A percentile compares a stretch with the other conserved stretches of the same genome.
Evolutionary conservation across 192 early-diverging fungal genomes (phyloP).

Genomic region (Coemansia sp.): DNA sequence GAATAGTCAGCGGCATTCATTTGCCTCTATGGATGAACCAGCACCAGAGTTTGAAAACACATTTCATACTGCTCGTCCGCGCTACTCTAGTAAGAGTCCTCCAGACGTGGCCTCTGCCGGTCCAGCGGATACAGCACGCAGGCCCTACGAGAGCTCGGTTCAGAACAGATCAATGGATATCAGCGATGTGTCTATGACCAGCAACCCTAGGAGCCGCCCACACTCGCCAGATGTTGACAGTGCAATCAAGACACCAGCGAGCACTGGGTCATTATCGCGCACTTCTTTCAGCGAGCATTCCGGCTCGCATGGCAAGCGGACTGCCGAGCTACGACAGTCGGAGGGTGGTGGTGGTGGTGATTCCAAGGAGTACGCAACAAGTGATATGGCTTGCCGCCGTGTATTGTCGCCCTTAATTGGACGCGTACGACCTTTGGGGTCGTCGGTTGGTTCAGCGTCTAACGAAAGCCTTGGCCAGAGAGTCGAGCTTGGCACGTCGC

Average conservation of each 20-base stretch:
- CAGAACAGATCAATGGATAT: constrained; percentile 30
- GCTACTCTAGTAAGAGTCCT: not conserved
- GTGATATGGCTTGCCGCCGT: constrained; percentile 15
- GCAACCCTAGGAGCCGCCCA: constrained; percentile 38
- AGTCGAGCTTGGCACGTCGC: constrained; percentile 6
- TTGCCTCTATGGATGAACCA: constrained; percentile 26
- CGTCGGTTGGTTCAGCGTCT: constrained; percentile 5
- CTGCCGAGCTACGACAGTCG: not conserved
- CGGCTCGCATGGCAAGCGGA: constrained; percentile 7
- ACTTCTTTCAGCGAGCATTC: constrained; percentile 1
- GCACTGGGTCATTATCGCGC: not conserved
- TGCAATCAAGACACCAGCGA: constrained; percentile 11
- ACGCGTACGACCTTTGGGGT: constrained; percentile 6
- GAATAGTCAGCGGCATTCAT: constrained; percentile 18
- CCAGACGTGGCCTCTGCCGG: not conserved
- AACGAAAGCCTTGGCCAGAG: constrained; percentile 11
- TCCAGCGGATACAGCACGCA: not conserved
- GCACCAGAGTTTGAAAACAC: constrained; percentile 36
- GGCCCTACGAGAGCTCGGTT: constrained; percentile 8
- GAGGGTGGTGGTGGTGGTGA: not conserved
- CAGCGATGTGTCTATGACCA: constrained; percentile 53
- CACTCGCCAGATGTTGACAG: constrained; percentile 28
- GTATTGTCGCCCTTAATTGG: constrained; percentile 28
- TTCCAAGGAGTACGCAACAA: not conserved
- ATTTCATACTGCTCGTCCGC: constrained; percentile 24